A percentile compares a stretch with the other conserved stretches of the same genome.
Evolutionary conservation across 2,329 filamentous ascomycete species (phyloP).

Genomic region (Capronia epimyces): DNA sequence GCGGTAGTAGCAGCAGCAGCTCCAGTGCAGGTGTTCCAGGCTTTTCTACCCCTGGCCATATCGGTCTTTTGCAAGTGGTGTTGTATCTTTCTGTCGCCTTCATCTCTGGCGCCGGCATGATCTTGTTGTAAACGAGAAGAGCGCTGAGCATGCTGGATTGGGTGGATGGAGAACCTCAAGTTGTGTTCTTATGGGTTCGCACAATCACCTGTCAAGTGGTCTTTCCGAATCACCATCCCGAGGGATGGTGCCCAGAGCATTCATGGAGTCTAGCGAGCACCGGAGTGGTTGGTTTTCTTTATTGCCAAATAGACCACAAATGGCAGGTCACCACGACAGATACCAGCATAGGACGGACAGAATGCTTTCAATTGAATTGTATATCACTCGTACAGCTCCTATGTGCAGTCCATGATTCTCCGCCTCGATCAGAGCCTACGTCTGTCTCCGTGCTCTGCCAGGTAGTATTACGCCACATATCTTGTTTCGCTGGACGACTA

Average conservation of each 20-base stretch:
- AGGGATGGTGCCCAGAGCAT: conserved; percentile 11
- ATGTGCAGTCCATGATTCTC: neutral
- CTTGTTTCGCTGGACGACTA: no score
- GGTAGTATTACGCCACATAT: no score
- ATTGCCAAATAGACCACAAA: neutral
- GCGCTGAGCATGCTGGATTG: neutral
- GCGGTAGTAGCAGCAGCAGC: conserved; percentile 31
- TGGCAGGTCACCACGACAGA: neutral
- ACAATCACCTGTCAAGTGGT: conserved; percentile 1
- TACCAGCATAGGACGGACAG: neutral
- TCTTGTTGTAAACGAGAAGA: conserved; percentile 39
- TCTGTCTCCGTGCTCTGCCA: no score
- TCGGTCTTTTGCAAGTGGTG: conserved; percentile 40
- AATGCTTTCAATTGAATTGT: neutral
- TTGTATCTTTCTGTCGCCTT: conserved; percentile 42
- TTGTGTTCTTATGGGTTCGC: conserved; percentile 11
- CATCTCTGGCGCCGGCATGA: conserved; percentile 43
- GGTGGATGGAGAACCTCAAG: neutral
- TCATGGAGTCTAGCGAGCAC: conserved; percentile 8
- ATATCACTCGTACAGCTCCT: neutral
- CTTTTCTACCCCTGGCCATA: conserved; percentile 23
- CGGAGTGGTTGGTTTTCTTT: conserved; percentile 10
- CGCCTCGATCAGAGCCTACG: neutral
- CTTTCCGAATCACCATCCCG: neutral
- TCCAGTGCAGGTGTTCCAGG: conserved; percentile 14